Conservation (phyloP, 257 asterid genomes). For the Phtheirospermum japonicum region DNA sequence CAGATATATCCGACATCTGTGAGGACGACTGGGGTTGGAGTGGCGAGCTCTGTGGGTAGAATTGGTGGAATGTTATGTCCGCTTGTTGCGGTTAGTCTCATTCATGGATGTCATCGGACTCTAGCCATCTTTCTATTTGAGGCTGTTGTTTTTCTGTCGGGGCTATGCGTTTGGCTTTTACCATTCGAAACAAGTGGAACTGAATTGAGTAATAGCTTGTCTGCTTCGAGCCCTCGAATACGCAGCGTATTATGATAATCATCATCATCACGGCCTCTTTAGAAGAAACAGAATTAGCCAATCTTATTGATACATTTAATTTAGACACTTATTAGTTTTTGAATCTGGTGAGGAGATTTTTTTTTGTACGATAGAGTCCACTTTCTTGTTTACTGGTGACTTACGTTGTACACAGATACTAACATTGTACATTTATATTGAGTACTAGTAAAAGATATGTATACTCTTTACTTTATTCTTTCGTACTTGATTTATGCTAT, state of each 20-base stretch:
- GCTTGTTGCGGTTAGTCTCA: slow-evolving; percentile 57
- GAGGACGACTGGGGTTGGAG: slow-evolving; percentile 62
- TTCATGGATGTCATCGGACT: slow-evolving; percentile 62
- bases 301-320: background rate
- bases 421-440: no score
- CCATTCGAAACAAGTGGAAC: slow-evolving; percentile 64
- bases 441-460: background rate
- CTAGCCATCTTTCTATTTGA: slow-evolving; percentile 52
- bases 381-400: background rate
- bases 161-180: slow-evolving; percentile 47
- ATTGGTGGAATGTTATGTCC: slow-evolving; percentile 69
- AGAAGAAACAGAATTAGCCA: background rate
- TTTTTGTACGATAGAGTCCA: background rate
- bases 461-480: background rate
- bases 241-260: background rate
- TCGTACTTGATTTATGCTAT: background rate
- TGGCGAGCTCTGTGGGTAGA: slow-evolving; percentile 61
- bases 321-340: background rate
- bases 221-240: slow-evolving; percentile 4
- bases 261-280: background rate
- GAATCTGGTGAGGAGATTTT: background rate
- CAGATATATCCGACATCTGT: slow-evolving; percentile 62
- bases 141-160: slow-evolving; percentile 41
- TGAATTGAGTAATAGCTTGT: slow-evolving; percentile 37
- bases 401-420: no score